Evolutionary conservation across 352 stramenopile species (phyloP), one percentile per base, ranked within the genome.

Genomic region (Aphanomyces invadans): DNA sequence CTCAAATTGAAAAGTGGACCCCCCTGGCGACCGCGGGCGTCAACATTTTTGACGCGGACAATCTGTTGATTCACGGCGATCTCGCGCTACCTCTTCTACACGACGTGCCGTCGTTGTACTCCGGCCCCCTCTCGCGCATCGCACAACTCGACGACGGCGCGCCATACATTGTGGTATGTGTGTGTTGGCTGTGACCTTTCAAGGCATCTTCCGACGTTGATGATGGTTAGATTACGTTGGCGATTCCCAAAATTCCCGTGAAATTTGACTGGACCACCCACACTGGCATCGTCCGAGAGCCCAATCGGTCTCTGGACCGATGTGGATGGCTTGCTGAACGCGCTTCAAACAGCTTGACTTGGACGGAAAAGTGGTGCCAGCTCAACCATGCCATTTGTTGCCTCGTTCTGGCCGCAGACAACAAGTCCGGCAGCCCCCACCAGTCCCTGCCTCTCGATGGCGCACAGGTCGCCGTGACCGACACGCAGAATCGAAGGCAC

Each of bases 401-500:
- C 49, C 19, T 57, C 21, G 17, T 19, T 5, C 19, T 57, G 25
- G 19, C 25, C 21, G 12, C 49, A 38, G 49, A 57, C 49, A 32
- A 17, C 49, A 57, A 57, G 2, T 57, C 49, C 7, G 36, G 36
- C n/a, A 26, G 49, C 11, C 21, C 23, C 29, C 15, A n/a, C 49
- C 49, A 57, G 12, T 63, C 85, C 23, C 29, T 57, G 19, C 29
- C 49, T 11, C 49, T 57, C 15, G 49, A 57, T 12, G 49, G 49
- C 11, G 49, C 49, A 62, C 81, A 74, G 0, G 72, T 93, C 19
- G 79, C 73, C 45, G 75, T 80, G 31, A 80, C 82, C 1, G 77
- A 93, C 66, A 78, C 90, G 28, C 88, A 90, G 81, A 93, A 91
- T 57, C 79, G 90, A 33, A 87, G 86, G 54, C 90, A 88, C 69